phyloP scores from a whole-genome alignment of 176 grass and related monocot genomes.

The Coix lacrymajobi region DNA sequence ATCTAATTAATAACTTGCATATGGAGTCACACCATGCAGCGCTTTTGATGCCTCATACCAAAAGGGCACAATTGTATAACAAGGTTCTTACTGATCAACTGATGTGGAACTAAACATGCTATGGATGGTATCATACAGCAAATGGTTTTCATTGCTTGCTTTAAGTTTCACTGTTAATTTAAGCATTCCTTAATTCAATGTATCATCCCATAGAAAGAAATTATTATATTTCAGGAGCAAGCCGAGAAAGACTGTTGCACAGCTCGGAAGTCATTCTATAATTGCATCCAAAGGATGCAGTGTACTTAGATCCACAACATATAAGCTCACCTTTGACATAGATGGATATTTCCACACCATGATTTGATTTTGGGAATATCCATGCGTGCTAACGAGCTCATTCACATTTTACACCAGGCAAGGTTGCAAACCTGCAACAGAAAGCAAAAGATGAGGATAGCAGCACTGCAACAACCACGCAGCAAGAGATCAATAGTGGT shows the following conservation, averaged over 20 bases:
- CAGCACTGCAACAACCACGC: not conserved
- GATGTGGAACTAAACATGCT: not conserved
- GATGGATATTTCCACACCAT: conserved; percentile 99
- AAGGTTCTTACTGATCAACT: not conserved
- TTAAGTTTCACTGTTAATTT: not conserved
- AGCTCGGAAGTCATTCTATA: not conserved
- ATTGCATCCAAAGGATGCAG: not conserved
- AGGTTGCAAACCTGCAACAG: conserved; percentile 87
- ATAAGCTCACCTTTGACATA: conserved; percentile 62
- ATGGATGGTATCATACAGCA: not conserved
- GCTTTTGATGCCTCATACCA: not conserved
- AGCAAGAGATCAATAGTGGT: not conserved
- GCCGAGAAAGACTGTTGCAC: not conserved
- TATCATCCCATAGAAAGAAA: not conserved
- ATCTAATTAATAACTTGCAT: not conserved
- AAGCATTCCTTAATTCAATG: not conserved
- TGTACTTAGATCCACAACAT: not conserved
- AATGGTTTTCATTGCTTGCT: not conserved
- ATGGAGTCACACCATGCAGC: not conserved
- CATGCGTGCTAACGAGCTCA: conserved; percentile 94
- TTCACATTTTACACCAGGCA: conserved; percentile 94
- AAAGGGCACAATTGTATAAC: not conserved
- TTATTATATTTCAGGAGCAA: not conserved
- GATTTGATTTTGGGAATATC: conserved; percentile 96
- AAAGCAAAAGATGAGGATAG: not conserved